Percentiles rank a stretch among this genome's conserved stretches.
Conservation (phyloP, 2,329 filamentous ascomycete genomes). For the Ascochyta fabae region DNA sequence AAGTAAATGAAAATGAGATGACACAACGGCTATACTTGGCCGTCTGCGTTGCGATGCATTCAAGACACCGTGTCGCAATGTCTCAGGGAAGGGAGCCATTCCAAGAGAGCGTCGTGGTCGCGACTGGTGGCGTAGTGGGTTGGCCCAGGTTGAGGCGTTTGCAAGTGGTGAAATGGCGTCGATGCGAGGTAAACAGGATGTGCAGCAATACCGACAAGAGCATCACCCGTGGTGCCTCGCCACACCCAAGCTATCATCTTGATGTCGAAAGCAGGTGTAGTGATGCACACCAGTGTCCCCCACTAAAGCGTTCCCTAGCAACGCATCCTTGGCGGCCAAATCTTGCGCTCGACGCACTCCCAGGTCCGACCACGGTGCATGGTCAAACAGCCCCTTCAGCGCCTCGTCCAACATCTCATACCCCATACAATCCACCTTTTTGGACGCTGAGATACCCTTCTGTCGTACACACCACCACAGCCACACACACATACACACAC, state of each 20-base stretch:
- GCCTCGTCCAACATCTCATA: constrained; percentile 19
- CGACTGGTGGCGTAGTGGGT: too few relatives aligned
- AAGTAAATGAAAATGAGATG: too few relatives aligned
- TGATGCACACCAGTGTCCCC: constrained; percentile 7
- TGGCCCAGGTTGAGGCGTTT: too few relatives aligned
- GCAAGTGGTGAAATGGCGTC: too few relatives aligned
- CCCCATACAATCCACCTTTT: constrained; percentile 19
- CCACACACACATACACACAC: constrained; percentile 13
- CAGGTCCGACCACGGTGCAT: constrained; percentile 19
- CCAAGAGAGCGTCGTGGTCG: too few relatives aligned
- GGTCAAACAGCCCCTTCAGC: constrained; percentile 25
- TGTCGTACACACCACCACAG: constrained; percentile 6
- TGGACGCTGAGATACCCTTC: constrained; percentile 12
- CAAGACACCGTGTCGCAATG: too few relatives aligned
- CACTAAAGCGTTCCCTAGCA: constrained; percentile 18
- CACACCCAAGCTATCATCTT: neutral
- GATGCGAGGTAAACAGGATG: too few relatives aligned
- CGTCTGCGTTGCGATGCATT: too few relatives aligned
- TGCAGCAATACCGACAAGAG: too few relatives aligned
- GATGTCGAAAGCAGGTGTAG: constrained; percentile 5
- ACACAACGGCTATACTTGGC: too few relatives aligned
- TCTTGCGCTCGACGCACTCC: constrained; percentile 35
- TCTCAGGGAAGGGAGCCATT: too few relatives aligned
- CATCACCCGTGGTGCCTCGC: too few relatives aligned
- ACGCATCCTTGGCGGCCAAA: constrained; percentile 27